Percentiles rank a stretch among this genome's conserved stretches.
phyloP scores from a whole-genome alignment of 2,329 filamentous ascomycete species.

The Cercospora brassicicola region DNA sequence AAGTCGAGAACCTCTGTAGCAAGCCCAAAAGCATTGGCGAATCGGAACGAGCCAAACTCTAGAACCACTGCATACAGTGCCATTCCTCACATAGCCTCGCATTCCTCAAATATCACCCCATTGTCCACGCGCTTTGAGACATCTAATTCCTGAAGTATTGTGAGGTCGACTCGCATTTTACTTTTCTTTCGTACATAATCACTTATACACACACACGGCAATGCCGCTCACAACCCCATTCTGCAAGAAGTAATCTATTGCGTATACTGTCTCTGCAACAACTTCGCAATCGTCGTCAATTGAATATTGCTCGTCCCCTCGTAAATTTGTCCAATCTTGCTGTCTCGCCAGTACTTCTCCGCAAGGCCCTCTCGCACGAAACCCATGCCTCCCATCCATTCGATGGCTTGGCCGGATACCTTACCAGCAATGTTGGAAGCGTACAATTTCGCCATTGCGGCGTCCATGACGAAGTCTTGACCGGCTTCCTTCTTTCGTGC shows the following conservation, averaged over 20 bases:
- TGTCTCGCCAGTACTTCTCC: slow-evolving; percentile 97
- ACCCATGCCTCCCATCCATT: slow-evolving; percentile 99
- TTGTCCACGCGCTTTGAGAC: not conserved
- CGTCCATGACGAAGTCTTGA: slow-evolving; percentile 90
- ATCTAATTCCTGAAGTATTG: not conserved
- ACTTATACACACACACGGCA: not conserved
- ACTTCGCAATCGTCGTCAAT: slow-evolving; percentile 68
- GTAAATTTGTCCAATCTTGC: slow-evolving; percentile 86
- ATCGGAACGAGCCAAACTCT: not conserved
- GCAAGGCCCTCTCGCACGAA: slow-evolving; percentile 95
- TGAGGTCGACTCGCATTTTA: not conserved
- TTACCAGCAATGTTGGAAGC: slow-evolving; percentile 87
- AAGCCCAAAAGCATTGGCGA: not conserved
- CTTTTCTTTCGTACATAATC: not conserved
- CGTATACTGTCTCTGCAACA: slow-evolving; percentile 69
- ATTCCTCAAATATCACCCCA: not conserved
- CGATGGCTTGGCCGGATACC: slow-evolving; percentile 81
- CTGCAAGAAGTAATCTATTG: slow-evolving; percentile 2
- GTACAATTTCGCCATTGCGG: slow-evolving; percentile 97
- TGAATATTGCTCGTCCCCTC: slow-evolving; percentile 83
- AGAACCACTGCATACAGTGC: not conserved
- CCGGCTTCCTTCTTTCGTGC: slow-evolving; percentile 97
- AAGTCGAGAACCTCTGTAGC: not conserved
- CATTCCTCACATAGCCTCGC: not conserved
- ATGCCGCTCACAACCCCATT: not conserved